Evolutionary conservation across 192 early-diverging fungal genomes (phyloP).

Genomic region (Entomortierella lignicola): DNA sequence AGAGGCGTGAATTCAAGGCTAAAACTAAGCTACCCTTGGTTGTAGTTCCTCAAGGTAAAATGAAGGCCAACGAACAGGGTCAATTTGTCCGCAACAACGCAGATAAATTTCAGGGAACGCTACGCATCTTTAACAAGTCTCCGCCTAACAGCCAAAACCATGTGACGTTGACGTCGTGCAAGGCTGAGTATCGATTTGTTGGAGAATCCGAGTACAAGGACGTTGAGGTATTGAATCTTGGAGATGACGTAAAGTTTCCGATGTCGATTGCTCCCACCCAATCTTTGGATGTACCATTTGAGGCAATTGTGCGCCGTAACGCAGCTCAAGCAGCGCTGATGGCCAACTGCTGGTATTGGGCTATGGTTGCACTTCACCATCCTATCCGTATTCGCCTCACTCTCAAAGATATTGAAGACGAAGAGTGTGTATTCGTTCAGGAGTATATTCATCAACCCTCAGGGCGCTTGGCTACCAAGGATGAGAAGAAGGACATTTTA

Average conservation of each 20-base stretch:
- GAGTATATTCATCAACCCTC: conserved; percentile 59
- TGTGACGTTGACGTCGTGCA: conserved; percentile 38
- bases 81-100: conserved; percentile 38
- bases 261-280: conserved; percentile 47
- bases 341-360: conserved; percentile 56
- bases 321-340: conserved; percentile 34
- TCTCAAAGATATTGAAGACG: conserved; percentile 55
- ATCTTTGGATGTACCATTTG: conserved; percentile 45
- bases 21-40: conserved; percentile 32
- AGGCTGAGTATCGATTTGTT: conserved; percentile 57
- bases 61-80: conserved; percentile 52
- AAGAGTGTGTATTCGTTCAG: conserved; percentile 44
- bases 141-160: conserved; percentile 38
- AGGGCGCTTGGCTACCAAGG: conserved; percentile 10
- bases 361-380: conserved; percentile 55
- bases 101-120: conserved; percentile 57
- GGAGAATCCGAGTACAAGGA: conserved; percentile 56
- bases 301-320: conserved; percentile 47
- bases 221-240: conserved; percentile 24
- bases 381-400: conserved; percentile 58
- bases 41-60: conserved; percentile 30
- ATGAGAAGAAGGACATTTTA: conserved; percentile 45
- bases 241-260: conserved; percentile 43
- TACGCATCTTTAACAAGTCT: conserved; percentile 59
- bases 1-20: conserved; percentile 50